Evolutionary conservation across 768 basidiomycete genomes (phyloP).

Genomic region (Serendipita sp.): DNA sequence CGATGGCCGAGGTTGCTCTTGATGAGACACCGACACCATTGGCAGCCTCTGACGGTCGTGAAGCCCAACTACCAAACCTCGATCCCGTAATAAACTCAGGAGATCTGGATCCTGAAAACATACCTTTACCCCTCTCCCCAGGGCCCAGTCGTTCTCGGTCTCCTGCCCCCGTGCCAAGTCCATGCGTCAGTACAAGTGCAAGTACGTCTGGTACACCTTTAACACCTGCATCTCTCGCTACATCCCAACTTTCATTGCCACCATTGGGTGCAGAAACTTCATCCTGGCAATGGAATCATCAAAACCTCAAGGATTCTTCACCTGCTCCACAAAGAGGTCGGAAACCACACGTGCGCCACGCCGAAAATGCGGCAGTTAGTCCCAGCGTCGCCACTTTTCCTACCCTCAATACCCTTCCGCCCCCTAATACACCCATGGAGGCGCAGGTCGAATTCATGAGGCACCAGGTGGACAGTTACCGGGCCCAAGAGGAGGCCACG

Average conservation of each 20-base stretch:
- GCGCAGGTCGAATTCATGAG: conserved; percentile 1
- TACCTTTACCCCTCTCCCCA: not conserved
- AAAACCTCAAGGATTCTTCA: not conserved
- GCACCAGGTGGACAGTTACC: not conserved
- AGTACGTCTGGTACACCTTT: not conserved
- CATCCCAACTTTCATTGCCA: not conserved
- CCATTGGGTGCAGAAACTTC: not conserved
- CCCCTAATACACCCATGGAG: not conserved
- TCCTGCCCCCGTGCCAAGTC: not conserved
- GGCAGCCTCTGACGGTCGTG: too few species aligned
- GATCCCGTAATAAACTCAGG: not conserved
- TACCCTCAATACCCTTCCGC: not conserved
- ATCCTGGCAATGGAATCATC: not conserved
- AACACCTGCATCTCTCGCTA: conserved; percentile 1
- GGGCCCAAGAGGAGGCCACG: not conserved
- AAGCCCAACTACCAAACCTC: too few species aligned
- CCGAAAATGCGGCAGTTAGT: not conserved
- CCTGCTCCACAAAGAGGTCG: not conserved
- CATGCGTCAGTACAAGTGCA: not conserved
- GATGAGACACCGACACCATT: not conserved
- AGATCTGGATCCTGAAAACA: not conserved
- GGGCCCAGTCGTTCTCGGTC: not conserved
- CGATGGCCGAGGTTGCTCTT: not conserved
- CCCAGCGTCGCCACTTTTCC: not conserved
- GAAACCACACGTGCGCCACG: not conserved